Base-by-base conservation (phyloP, 805 yeast species). In the Yamadazyma insecticola region DNA sequence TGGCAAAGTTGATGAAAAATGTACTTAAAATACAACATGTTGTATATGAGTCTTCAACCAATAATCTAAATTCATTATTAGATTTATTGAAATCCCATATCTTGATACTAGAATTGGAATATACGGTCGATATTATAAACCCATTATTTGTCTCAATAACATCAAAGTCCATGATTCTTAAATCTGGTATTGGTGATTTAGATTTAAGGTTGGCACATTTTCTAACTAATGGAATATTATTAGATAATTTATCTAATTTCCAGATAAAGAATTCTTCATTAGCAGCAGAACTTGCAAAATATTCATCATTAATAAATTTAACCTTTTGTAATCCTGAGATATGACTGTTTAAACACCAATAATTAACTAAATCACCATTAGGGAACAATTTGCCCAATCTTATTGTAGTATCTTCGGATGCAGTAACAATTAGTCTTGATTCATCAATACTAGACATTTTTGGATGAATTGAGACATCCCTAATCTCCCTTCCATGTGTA, bases 401-500 rank as follows among this genome's bases (percentile, higher is more conserved):
- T 4, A 92, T 58, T 0, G 86, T 72, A 0, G 97, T 83, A 50
- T 92, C 98, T 53, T 92, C 98, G 0, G 96, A 79, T 4, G 87
- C 97, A 4, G 90, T 77, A 19, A 85, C 70, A 13, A 87, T 48
- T 4, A 82, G 45, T 13, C 56, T 52, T 5, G 59, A 57, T 0
- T 57, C 57, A 29, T 56, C 54, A 0, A 40, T 30, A 6, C 53
- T 52, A 7, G 29, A 20, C 13, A 14, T 14, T 6, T 39, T 26
- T 0, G 70, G 57, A 6, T 74, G 66, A n/a, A 80, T 65, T 2
- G 82, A 69, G 11, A 89, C 63, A 34, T 78, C 84, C 43, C 98
- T 68, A 5, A 90, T 74, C 54, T 92, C 98, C 40, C 97, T 71
- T 1, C 98, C 98, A 54, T 92, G 97, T 1, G 86, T 69, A 0